Conservation (phyloP, 2,329 filamentous ascomycete genomes). For the Pseudocercospora pini-densiflorae region DNA sequence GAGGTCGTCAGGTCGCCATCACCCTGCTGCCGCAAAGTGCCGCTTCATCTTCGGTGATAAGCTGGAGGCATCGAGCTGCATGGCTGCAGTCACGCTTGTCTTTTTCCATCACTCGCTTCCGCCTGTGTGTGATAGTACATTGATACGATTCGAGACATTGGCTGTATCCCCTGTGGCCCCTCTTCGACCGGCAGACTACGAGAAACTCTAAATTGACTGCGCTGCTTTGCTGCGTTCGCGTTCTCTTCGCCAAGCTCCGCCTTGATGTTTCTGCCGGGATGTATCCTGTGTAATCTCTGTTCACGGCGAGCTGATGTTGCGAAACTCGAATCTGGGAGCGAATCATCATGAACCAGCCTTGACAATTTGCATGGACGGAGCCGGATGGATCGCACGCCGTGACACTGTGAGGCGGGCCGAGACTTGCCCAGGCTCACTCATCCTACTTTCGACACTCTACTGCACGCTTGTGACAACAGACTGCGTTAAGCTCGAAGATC, state of each 20-base stretch:
- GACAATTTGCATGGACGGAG: not conserved
- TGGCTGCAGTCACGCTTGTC: constrained; percentile 6
- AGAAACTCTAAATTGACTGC: not conserved
- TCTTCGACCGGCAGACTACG: not conserved
- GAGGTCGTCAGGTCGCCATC: not conserved
- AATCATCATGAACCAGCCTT: not conserved
- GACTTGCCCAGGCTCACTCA: not conserved
- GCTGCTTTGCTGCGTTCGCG: not conserved
- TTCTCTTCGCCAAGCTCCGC: not conserved
- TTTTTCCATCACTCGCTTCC: not conserved
- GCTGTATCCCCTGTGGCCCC: not conserved
- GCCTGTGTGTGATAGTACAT: not conserved
- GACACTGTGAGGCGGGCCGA: not conserved
- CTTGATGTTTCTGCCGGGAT: not conserved
- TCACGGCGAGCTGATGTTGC: not conserved
- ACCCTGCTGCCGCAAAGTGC: not conserved
- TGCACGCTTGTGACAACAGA: not conserved
- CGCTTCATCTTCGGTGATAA: not conserved
- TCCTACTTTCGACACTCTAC: not conserved
- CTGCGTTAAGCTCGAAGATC: not conserved
- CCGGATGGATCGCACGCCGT: constrained; percentile 1
- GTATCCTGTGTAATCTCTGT: not conserved
- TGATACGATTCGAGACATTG: not conserved
- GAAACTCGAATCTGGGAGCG: not conserved
- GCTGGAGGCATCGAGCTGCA: not conserved